A percentile compares a stretch with the other conserved stretches of the same genome.
Conservation (phyloP, 2,329 filamentous ascomycete genomes). For the Scedosporium boydii region DNA sequence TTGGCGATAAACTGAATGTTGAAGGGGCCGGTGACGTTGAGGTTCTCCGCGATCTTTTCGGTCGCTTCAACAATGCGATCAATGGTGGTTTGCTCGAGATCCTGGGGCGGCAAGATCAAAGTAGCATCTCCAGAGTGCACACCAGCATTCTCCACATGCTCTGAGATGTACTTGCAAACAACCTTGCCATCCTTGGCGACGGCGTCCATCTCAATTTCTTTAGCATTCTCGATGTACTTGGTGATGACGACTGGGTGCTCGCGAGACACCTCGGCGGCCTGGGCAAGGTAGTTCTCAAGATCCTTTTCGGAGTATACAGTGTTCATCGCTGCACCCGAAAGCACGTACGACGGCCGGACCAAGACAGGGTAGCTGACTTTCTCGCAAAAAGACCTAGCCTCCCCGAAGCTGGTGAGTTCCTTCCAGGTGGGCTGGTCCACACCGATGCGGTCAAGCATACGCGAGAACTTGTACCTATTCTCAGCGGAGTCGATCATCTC, state of each 20-base stretch:
- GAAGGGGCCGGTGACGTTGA: conserved; percentile 93
- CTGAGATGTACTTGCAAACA: conserved; percentile 93
- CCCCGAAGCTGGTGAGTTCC: conserved; percentile 88
- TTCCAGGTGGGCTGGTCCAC: conserved; percentile 98
- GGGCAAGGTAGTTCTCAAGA: conserved; percentile 75
- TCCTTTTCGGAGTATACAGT: conserved; percentile 96
- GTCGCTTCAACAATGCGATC: conserved; percentile 89
- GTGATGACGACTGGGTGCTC: conserved; percentile 98
- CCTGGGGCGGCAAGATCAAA: conserved; percentile 87
- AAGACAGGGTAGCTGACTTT: conserved; percentile 88
- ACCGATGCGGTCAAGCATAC: conserved; percentile 88
- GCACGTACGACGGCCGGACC: conserved; percentile 90
- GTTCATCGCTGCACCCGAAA: conserved; percentile 98
- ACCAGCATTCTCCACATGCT: conserved; percentile 97
- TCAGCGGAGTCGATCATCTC: conserved; percentile 99
- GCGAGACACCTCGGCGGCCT: conserved; percentile 85
- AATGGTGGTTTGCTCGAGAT: conserved; percentile 82
- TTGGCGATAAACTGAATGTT: conserved; percentile 99
- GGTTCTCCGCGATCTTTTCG: conserved; percentile 82
- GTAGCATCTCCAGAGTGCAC: conserved; percentile 98
- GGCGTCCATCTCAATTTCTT: conserved; percentile 99
- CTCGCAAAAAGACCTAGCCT: conserved; percentile 79
- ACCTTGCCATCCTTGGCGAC: conserved; percentile 84
- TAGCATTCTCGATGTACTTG: conserved; percentile 98
- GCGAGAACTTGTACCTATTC: conserved; percentile 97